These are phyloP conservation scores for Vanrija sp. DNA, from an alignment of 1,284 basidiomycete species.

Conservation along the genomic window DNA sequence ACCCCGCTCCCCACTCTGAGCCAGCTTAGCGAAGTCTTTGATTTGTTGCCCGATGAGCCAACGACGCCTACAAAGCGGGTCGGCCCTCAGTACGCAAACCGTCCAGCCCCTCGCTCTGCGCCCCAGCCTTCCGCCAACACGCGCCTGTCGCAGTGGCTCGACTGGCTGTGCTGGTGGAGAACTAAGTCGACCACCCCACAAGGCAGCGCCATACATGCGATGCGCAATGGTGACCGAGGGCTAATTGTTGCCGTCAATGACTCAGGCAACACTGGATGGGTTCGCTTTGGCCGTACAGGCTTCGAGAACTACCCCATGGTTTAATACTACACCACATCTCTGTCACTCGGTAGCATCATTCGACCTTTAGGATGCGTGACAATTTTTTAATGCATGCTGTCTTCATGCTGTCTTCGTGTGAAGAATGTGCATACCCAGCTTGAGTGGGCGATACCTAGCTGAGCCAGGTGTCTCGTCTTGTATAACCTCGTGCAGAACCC, in stretches of 20 bases:
- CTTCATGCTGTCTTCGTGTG: not conserved
- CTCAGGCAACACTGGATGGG: conserved; percentile 80
- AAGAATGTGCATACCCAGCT: conserved; percentile 1
- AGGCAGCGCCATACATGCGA: conserved; percentile 57
- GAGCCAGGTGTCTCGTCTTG: not conserved
- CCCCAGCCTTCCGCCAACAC: not conserved
- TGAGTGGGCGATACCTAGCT: not conserved
- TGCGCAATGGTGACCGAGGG: conserved; percentile 80
- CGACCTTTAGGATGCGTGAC: not conserved
- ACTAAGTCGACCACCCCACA: too few relatives aligned
- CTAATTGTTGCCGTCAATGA: conserved; percentile 88
- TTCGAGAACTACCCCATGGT: conserved; percentile 77
- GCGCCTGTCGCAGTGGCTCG: not conserved
- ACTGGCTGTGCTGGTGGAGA: not conserved
- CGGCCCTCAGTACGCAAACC: conserved; percentile 39
- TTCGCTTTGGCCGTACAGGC: conserved; percentile 78
- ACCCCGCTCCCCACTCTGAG: conserved; percentile 39
- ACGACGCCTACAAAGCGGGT: conserved; percentile 33
- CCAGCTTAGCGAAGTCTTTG: conserved; percentile 42
- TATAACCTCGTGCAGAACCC: not conserved
- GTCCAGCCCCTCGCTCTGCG: conserved; percentile 4
- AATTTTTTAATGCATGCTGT: conserved; percentile 2
- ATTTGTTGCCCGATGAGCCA: conserved; percentile 37
- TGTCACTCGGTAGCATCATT: too few relatives aligned
- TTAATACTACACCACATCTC: conserved; percentile 6